Evolutionary conservation across 2,329 filamentous ascomycete genomes (phyloP), one percentile per base, ranked within the genome.

Genomic region (Thelonectria olida): DNA sequence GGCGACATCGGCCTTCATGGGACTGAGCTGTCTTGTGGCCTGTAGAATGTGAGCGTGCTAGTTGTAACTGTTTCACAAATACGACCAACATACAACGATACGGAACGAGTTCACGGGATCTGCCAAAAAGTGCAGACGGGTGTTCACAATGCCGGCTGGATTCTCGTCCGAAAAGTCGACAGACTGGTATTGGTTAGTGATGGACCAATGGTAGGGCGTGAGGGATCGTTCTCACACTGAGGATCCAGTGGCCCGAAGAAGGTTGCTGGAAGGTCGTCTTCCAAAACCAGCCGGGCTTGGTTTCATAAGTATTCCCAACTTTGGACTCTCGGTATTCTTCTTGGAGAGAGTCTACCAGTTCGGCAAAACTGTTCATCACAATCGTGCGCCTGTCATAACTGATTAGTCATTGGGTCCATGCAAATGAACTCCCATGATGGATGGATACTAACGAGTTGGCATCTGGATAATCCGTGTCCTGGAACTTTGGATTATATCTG

Each of bases 261-360:
- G 7, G 10, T 15, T 47, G 5, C 44, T 47, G 10, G 17, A 47
- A 47, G 13, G 22, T 28, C 7, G 44, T 47, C 44, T 47, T 47
- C 44, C 44, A 47, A 6, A 10, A 17, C 44, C 44, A 47, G 23
- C n/a, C 9, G 22, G 6, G 8, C 6, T 13, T 13, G 13, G 36
- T n/a, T 19, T 9, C 12, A 15, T 27, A 20, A 10, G 50, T 15
- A 27, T 53, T 53, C 36, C n/a, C n/a, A 9, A 36, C 36, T n/a
- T 53, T 20, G 3, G 50, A 42, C 17, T 19, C 50, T 13, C 50
- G 36, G n/a, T 27, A 42, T 41, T 53, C 50, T 6, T 53, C 22
- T 15, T 53, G 50, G 13, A 53, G 50, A 10, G 23, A n/a, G 50
- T 53, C 50, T 31, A 53, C 50, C 15, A 53, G 27, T 7, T 28